Percentiles rank a stretch among this genome's conserved stretches.
Evolutionary conservation across 2,329 filamentous ascomycete genomes (phyloP).

Genomic region (Apiospora aurea): DNA sequence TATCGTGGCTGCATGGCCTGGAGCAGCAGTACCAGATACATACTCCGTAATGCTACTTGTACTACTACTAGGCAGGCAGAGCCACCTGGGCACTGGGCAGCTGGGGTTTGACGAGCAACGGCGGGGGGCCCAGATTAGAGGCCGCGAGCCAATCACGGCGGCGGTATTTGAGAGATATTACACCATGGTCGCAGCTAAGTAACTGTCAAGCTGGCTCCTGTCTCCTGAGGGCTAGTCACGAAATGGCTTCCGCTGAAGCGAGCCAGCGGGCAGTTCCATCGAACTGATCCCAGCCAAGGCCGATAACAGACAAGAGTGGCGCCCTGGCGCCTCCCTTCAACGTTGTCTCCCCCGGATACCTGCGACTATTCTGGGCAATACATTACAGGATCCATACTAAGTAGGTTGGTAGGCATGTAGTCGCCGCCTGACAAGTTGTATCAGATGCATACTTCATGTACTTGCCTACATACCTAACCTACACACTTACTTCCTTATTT

Average conservation of each 20-base stretch:
- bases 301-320: not conserved
- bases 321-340: no score
- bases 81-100: no score
- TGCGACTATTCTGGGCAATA: conserved; percentile 1
- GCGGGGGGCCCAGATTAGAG: not conserved
- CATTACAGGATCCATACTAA: not conserved
- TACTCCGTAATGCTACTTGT: no score
- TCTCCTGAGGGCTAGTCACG: not conserved
- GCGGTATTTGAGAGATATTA: conserved; percentile 14
- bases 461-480: not conserved
- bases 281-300: not conserved
- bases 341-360: not conserved
- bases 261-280: not conserved
- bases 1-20: not conserved
- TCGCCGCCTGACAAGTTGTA: no score
- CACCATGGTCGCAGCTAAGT: conserved; percentile 5
- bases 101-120: no score
- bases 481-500: not conserved
- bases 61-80: no score
- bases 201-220: not conserved
- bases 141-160: not conserved
- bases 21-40: not conserved
- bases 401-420: no score
- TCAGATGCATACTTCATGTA: no score
- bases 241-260: not conserved